Evolutionary conservation across 192 early-diverging fungal genomes (phyloP), one percentile per base, ranked within the genome.

Genomic region (Spinellus fusiger): DNA sequence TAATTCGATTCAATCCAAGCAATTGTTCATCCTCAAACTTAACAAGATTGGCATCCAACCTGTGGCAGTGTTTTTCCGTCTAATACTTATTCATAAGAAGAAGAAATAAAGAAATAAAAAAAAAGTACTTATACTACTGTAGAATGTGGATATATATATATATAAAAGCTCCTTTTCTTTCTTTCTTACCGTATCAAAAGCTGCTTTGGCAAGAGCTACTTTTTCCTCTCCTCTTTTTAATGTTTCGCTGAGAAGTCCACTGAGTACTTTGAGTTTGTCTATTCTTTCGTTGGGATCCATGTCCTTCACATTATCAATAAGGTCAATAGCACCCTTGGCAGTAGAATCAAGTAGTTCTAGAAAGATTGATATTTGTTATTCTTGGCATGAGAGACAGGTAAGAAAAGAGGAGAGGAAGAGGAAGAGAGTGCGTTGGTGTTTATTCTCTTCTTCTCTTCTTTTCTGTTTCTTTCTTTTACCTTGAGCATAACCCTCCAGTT

Each of bases 11-110:
- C 10, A 75, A 71, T 2, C 76, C 82, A 13, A 87, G 83, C 80
- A 93, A 78, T 66, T 94, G 92, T 44, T 93, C 87, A 52, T 98
- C 93, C 68, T 98, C 93, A 66, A 93, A 95, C 62, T 89, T 90
- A 26, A 80, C 73, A 68, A 98, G 66, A 55, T 96, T 94, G n/a
- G 93, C 93, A 59, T 98, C 95, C 22, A 98, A 68, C 31, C 90
- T 80, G 23, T 90, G 79, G 38, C 93, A 89, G 71, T 95, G 93
- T 55, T 89, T 82, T 62, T 98, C 95, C 7, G 91, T 88, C 84
- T 89, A 66, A 4, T 16, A 28, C 5, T 22, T 33, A 34, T 33
- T 12, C 4, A 20, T n/a, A n/a, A n/a, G n/a, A n/a, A n/a, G n/a
- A n/a, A n/a, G n/a, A n/a, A n/a, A n/a, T 18, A 1, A 10, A 52